Conservation (phyloP, 106 monocot species). For the Ottelia alismoides region DNA sequence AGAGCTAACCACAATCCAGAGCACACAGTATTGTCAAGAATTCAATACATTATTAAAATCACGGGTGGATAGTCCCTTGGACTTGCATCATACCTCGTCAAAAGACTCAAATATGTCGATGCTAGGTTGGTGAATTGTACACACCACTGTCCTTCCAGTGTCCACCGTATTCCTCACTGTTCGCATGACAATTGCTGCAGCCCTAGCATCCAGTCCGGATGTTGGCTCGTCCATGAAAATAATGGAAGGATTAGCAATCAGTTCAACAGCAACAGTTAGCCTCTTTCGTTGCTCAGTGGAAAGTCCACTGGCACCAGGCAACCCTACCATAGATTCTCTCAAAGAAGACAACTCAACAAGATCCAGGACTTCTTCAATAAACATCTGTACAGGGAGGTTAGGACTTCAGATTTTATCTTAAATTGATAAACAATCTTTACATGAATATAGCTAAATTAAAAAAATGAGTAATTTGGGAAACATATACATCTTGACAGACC, state of each 20-base stretch:
- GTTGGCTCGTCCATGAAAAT: too few relatives aligned
- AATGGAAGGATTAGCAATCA: too few relatives aligned
- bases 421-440: too few relatives aligned
- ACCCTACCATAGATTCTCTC: not conserved
- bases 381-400: not conserved
- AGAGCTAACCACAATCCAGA: constrained; percentile 8
- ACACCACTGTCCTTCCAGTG: constrained; percentile 4
- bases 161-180: constrained; percentile 4
- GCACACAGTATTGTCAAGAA: constrained; percentile 14
- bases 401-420: not conserved
- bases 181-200: constrained; percentile 3
- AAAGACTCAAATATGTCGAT: constrained; percentile 6
- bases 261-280: too few relatives aligned
- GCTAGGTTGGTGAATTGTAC: constrained; percentile 9
- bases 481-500: not conserved
- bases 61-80: not conserved
- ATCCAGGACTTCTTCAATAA: constrained; percentile 1
- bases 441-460: too few relatives aligned
- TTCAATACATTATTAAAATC: not conserved
- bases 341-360: not conserved
- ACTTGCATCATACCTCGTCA: not conserved
- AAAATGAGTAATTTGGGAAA: not conserved
- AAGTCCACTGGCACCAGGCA: constrained; percentile 2
- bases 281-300: too few relatives aligned
- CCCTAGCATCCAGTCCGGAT: too few relatives aligned